These are phyloP conservation scores for Pythium rishiriense DNA, from an alignment of 352 stramenopile species.

Conservation along the genomic window DNA sequence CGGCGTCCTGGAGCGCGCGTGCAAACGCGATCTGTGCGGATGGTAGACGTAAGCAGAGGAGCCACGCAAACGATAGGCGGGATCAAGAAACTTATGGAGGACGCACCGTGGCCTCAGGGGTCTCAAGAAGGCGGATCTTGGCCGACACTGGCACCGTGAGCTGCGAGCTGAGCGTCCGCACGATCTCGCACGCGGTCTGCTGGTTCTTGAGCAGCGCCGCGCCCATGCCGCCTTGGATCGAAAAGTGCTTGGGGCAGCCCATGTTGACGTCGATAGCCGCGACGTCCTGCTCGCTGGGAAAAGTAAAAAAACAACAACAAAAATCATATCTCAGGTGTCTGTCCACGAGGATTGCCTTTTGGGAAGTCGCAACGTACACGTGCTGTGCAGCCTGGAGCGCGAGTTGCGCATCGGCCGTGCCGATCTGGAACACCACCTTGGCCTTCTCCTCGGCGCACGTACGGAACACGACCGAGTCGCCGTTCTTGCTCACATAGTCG, in stretches of 20 bases:
- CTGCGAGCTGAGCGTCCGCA: constrained; percentile 80
- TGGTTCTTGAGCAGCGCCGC: constrained; percentile 88
- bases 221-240: constrained; percentile 91
- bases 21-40: constrained; percentile 61
- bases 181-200: constrained; percentile 85
- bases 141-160: constrained; percentile 84
- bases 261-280: constrained; percentile 94
- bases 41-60: too few species aligned
- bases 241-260: constrained; percentile 95
- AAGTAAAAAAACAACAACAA: too few species aligned
- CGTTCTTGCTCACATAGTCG: constrained; percentile 89
- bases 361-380: constrained; percentile 51
- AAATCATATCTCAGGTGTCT: background rate
- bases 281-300: constrained; percentile 69
- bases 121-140: constrained; percentile 85
- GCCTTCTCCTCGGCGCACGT: constrained; percentile 80
- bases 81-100: background rate
- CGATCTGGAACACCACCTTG: constrained; percentile 90
- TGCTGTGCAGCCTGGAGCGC: constrained; percentile 75
- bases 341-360: background rate
- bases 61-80: background rate
- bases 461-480: constrained; percentile 84
- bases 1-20: constrained; percentile 61
- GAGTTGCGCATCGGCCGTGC: constrained; percentile 73
- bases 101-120: constrained; percentile 70